These are phyloP conservation scores for Aspergillus melleus DNA, from an alignment of 2,329 filamentous ascomycete species.

Conservation along the genomic window DNA sequence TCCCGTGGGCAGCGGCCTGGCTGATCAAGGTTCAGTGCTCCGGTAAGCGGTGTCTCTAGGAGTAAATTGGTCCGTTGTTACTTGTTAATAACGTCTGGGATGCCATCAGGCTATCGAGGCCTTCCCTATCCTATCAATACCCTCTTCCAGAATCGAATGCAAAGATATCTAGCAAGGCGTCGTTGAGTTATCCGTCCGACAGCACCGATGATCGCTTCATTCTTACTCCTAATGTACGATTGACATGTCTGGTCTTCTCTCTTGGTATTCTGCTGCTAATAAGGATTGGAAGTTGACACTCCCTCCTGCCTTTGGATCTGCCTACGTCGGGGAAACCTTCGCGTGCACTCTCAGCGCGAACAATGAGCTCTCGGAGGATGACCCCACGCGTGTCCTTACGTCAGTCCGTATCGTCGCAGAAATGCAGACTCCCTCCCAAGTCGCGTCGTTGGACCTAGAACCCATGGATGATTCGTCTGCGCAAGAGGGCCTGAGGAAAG, in stretches of 20 bases:
- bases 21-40: conserved; percentile 32
- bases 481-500: conserved; percentile 39
- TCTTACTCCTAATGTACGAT: conserved; percentile 54
- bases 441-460: conserved; percentile 61
- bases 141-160: conserved; percentile 47
- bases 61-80: not conserved
- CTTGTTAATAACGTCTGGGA: conserved; percentile 13
- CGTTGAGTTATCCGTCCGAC: conserved; percentile 68
- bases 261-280: conserved; percentile 13
- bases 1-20: conserved; percentile 10
- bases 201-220: conserved; percentile 54
- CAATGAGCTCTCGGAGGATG: conserved; percentile 64
- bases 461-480: conserved; percentile 50
- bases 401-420: conserved; percentile 84
- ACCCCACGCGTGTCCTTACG: conserved; percentile 56
- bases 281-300: conserved; percentile 63
- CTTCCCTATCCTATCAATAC: conserved; percentile 48
- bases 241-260: not conserved
- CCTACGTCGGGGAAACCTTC: conserved; percentile 94
- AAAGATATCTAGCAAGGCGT: conserved; percentile 61
- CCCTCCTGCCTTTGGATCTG: conserved; percentile 86
- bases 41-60: conserved; percentile 32
- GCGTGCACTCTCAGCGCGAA: conserved; percentile 95
- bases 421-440: conserved; percentile 87
- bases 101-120: conserved; percentile 70